Evolutionary conservation across 2,329 filamentous ascomycete genomes (phyloP).

Genomic region (Aschersonia sp.): DNA sequence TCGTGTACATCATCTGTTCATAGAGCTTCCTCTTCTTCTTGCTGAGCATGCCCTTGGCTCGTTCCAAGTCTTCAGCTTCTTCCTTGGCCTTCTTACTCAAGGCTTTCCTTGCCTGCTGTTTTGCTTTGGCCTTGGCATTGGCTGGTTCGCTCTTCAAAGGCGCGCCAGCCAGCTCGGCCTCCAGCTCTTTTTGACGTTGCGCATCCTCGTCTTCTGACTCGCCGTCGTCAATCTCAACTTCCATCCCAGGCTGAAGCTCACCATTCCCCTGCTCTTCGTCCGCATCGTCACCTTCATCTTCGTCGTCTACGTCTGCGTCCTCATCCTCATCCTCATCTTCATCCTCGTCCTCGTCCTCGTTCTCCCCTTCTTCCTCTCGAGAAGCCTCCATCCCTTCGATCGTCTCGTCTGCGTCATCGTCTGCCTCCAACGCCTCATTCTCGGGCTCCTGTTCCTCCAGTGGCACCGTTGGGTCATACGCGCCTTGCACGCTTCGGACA

Average conservation of each 20-base stretch:
- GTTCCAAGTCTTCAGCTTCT: slow-evolving; percentile 77
- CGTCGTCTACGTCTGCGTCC: slow-evolving; percentile 29
- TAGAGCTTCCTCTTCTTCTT: slow-evolving; percentile 95
- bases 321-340: slow-evolving; percentile 31
- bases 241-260: slow-evolving; percentile 28
- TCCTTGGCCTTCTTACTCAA: slow-evolving; percentile 55
- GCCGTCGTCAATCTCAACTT: slow-evolving; percentile 29
- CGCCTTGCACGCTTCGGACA: slow-evolving; percentile 72
- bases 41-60: slow-evolving; percentile 95
- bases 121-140: slow-evolving; percentile 41
- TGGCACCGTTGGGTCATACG: slow-evolving; percentile 79
- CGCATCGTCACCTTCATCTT: slow-evolving; percentile 47
- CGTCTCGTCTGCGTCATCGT: slow-evolving; percentile 28
- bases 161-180: slow-evolving; percentile 75
- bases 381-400: slow-evolving; percentile 34
- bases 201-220: slow-evolving; percentile 45
- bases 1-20: slow-evolving; percentile 94
- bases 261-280: slow-evolving; percentile 51
- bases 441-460: slow-evolving; percentile 81
- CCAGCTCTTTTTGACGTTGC: slow-evolving; percentile 73
- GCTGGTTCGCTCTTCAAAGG: slow-evolving; percentile 33
- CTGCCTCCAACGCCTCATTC: slow-evolving; percentile 63
- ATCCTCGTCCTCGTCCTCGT: slow-evolving; percentile 28
- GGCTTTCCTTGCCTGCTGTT: slow-evolving; percentile 56
- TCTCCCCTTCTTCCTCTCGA: slow-evolving; percentile 22